Base-by-base conservation (phyloP, 345 rosid genomes). In the Mangifera indica region DNA sequence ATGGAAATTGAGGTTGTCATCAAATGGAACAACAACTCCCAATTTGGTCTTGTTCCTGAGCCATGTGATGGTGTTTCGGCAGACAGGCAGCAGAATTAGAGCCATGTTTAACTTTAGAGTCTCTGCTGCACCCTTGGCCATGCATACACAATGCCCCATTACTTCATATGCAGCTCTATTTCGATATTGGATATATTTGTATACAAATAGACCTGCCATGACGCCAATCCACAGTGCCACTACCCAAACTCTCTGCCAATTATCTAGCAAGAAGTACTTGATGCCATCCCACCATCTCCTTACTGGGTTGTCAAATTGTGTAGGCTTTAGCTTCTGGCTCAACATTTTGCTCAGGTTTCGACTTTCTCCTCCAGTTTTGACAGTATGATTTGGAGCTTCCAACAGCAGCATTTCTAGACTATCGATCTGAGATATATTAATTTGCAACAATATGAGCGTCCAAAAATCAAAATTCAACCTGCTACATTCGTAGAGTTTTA, bases 81-180 rank as follows among this genome's bases (percentile, higher is more conserved):
- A 37, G 5, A 37, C 40, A 37, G 40, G 40, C 5, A 37, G 7
- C 5, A 37, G 7, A 37, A 37, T 37, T 37, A 37, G 40, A 37
- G 40, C 40, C 40, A 37, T 37, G 61, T 72, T 75, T 82, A 89
- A 74, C 66, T 89, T 89, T 0, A 86, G 67, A 2, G 84, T 87
- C 68, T 89, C 95, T 0, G 90, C 95, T 52, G 89, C 92, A 42
- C 95, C 95, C 64, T 89, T 89, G n/a, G 95, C 90, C 40, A 82
- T 54, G 71, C 92, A 87, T 3, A 87, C 92, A 61, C 95, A 89
- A 24, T 48, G 34, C 0, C 91, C 84, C 92, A 90, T 83, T 12
- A 87, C 95, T 32, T 73, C 15, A 55, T 81, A 90, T 18, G 81
- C 94, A 20, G 74, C 86, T 68, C 84, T 80, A 59, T 49, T 60